Conservation (phyloP, 2,329 filamentous ascomycete species). For the Aspergillus brasiliensis region DNA sequence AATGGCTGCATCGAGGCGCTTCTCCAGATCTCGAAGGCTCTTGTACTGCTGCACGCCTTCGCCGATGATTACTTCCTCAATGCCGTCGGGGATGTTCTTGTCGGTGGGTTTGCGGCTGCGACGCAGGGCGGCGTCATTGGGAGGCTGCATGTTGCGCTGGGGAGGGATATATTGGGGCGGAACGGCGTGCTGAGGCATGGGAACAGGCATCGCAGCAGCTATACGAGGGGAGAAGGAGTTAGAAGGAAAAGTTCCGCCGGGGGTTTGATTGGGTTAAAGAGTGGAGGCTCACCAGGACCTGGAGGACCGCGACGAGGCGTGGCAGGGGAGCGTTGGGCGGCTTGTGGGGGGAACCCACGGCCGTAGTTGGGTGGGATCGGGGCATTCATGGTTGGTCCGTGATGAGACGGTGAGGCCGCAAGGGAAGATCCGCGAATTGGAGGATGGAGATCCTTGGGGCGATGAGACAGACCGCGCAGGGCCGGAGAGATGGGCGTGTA, state of each 20-base stretch:
- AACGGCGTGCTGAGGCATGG: slow-evolving; percentile 40
- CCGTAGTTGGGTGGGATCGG: slow-evolving; percentile 46
- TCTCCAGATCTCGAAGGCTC: slow-evolving; percentile 81
- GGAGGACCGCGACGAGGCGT: slow-evolving; percentile 43
- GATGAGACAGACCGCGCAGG: slow-evolving; percentile 12
- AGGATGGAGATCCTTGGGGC: neutral
- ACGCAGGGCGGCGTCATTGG: slow-evolving; percentile 63
- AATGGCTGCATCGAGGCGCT: slow-evolving; percentile 86
- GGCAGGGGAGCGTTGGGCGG: slow-evolving; percentile 45
- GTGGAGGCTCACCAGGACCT: slow-evolving; percentile 38
- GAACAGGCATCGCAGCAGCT: slow-evolving; percentile 38
- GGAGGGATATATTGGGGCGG: slow-evolving; percentile 41
- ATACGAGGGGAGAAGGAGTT: slow-evolving; percentile 16
- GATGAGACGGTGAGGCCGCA: slow-evolving; percentile 2
- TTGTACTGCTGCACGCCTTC: slow-evolving; percentile 82
- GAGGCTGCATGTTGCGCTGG: slow-evolving; percentile 38
- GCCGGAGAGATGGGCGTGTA: slow-evolving; percentile 22
- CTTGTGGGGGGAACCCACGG: slow-evolving; percentile 44
- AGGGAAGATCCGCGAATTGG: slow-evolving; percentile 5
- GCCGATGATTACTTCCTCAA: slow-evolving; percentile 79
- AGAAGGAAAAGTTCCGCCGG: slow-evolving; percentile 8
- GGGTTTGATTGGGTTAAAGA: slow-evolving; percentile 16
- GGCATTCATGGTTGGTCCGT: slow-evolving; percentile 37
- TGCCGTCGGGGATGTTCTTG: slow-evolving; percentile 87
- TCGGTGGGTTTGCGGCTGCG: slow-evolving; percentile 89